Conservation (phyloP, 2,329 filamentous ascomycete genomes). For the Proliferodiscus dingleyae region DNA sequence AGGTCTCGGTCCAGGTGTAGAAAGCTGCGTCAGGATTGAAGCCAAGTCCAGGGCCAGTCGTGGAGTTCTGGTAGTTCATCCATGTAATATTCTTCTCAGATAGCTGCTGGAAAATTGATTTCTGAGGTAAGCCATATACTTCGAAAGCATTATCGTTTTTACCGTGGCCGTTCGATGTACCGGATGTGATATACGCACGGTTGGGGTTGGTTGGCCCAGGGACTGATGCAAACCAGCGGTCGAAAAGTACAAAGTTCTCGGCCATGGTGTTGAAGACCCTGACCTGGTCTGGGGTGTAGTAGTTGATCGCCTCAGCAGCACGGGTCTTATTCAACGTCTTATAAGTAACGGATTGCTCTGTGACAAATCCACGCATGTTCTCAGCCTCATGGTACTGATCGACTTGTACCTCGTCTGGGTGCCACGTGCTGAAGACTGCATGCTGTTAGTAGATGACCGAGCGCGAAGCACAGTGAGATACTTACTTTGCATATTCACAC, state of each 20-base stretch:
- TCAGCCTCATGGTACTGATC: constrained; percentile 15
- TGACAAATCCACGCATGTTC: constrained; percentile 38
- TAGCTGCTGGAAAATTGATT: constrained; percentile 38
- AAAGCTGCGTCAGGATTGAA: constrained; percentile 41
- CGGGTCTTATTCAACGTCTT: constrained; percentile 33
- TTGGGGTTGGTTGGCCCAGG: constrained; percentile 37
- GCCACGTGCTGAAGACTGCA: constrained; percentile 34
- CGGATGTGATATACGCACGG: constrained; percentile 33
- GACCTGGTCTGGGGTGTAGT: constrained; percentile 38
- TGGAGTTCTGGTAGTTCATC: constrained; percentile 44
- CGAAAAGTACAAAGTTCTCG: constrained; percentile 41
- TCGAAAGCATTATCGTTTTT: constrained; percentile 33
- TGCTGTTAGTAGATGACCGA: constrained; percentile 6
- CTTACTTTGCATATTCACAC: constrained; percentile 37
- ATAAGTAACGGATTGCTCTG: constrained; percentile 37
- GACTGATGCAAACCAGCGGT: constrained; percentile 39
- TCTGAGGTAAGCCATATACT: constrained; percentile 33
- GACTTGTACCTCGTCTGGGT: constrained; percentile 29
- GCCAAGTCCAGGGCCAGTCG: constrained; percentile 28
- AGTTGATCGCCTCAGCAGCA: constrained; percentile 40
- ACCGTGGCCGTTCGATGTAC: constrained; percentile 37
- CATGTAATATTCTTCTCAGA: constrained; percentile 38
- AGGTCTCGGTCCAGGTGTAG: constrained; percentile 38
- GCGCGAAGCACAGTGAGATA: not conserved
- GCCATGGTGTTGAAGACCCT: constrained; percentile 37